phyloP scores from a whole-genome alignment of 192 early-diverging fungal genomes.

The Backusella tarrabulga region DNA sequence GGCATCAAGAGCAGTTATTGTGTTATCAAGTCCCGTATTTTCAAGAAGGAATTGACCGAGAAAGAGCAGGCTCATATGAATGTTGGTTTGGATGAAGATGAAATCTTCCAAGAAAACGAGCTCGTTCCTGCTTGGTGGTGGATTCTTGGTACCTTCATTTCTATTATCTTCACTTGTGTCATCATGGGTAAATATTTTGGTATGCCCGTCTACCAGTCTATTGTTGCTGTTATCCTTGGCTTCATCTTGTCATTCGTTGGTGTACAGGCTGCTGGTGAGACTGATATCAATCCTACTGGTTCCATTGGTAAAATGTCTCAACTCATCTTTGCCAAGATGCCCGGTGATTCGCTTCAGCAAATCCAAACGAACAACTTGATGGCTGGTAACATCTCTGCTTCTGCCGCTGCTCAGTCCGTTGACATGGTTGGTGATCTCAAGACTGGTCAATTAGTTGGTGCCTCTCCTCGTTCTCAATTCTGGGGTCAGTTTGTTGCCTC shows the following conservation, averaged over 20 bases:
- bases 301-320: slow-evolving; percentile 66
- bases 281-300: slow-evolving; percentile 67
- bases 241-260: slow-evolving; percentile 69
- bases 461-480: slow-evolving; percentile 65
- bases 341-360: slow-evolving; percentile 29
- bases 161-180: slow-evolving; percentile 49
- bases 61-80: slow-evolving; percentile 3
- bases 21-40: slow-evolving; percentile 9
- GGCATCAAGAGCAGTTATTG: not conserved
- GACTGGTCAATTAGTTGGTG: slow-evolving; percentile 63
- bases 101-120: slow-evolving; percentile 43
- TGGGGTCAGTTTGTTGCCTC: slow-evolving; percentile 62
- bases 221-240: slow-evolving; percentile 59
- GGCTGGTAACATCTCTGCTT: slow-evolving; percentile 59
- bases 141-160: slow-evolving; percentile 50
- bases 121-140: slow-evolving; percentile 57
- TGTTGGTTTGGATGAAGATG: slow-evolving; percentile 33
- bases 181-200: slow-evolving; percentile 57
- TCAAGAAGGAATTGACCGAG: slow-evolving; percentile 7
- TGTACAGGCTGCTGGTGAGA: slow-evolving; percentile 60
- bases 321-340: slow-evolving; percentile 60
- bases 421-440: slow-evolving; percentile 77
- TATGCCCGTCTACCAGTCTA: slow-evolving; percentile 55
- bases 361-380: slow-evolving; percentile 58
- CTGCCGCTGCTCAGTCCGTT: slow-evolving; percentile 56